These are phyloP conservation scores for Pseudofabraea citricarpa DNA, from an alignment of 2,329 filamentous ascomycete genomes.

Conservation along the genomic window DNA sequence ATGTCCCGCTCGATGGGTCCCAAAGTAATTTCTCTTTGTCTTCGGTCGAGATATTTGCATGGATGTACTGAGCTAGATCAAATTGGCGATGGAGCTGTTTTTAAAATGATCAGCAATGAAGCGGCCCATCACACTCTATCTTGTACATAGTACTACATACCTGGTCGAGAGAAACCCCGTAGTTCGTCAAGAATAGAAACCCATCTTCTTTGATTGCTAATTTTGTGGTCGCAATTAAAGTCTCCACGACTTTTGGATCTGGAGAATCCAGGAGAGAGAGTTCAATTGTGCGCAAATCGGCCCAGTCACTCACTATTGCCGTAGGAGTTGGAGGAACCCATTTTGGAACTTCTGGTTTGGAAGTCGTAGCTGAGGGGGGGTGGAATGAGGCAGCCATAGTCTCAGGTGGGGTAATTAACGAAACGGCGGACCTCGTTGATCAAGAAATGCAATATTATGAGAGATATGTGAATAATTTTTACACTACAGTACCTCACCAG, in stretches of 20 bases:
- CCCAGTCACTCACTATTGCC: slow-evolving; percentile 37
- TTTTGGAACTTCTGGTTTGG: slow-evolving; percentile 37
- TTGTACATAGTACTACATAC: no score
- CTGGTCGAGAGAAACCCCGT: slow-evolving; percentile 43
- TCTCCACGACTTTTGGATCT: slow-evolving; percentile 36
- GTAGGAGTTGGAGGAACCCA: slow-evolving; percentile 42
- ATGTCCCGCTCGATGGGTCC: slow-evolving; percentile 40
- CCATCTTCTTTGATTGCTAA: slow-evolving; percentile 38
- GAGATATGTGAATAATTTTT: no score
- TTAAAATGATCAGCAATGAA: no score
- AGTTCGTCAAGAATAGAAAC: slow-evolving; percentile 44
- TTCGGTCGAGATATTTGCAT: slow-evolving; percentile 43
- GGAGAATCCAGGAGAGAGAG: slow-evolving; percentile 38
- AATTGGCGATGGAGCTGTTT: slow-evolving; percentile 39
- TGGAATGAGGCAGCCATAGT: slow-evolving; percentile 32
- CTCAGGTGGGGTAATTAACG: neutral
- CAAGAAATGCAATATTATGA: no score
- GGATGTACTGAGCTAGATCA: slow-evolving; percentile 43
- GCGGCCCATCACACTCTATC: no score
- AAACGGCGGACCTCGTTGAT: no score
- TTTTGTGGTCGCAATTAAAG: slow-evolving; percentile 38
- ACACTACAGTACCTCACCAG: no score
- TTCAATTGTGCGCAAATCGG: slow-evolving; percentile 37
- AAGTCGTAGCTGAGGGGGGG: slow-evolving; percentile 30
- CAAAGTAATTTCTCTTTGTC: slow-evolving; percentile 44